Evolutionary conservation across 2,329 filamentous ascomycete genomes (phyloP).

Genomic region (Verticillium nonalfalfae): DNA sequence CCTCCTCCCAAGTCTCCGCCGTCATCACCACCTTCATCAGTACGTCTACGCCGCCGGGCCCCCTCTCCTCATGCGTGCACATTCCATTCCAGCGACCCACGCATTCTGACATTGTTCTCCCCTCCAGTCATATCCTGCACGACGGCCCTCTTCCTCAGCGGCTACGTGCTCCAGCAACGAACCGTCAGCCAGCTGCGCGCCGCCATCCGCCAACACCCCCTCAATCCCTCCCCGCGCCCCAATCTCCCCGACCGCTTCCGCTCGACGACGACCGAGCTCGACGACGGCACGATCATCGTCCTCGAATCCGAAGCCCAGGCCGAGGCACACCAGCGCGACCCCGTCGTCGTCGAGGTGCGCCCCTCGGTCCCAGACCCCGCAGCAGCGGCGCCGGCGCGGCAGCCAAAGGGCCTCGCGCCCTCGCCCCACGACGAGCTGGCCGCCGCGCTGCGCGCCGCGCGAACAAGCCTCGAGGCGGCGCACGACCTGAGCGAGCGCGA

Average conservation of each 20-base stretch:
- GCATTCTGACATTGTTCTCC: neutral
- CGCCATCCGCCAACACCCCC: conserved; percentile 53
- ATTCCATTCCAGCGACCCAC: conserved; percentile 3
- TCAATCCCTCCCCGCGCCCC: conserved; percentile 38
- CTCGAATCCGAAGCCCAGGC: conserved; percentile 27
- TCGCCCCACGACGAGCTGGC: conserved; percentile 18
- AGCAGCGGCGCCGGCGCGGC: conserved; percentile 10
- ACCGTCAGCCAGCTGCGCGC: conserved; percentile 71
- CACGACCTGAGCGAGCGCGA: conserved; percentile 11
- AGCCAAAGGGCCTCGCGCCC: neutral
- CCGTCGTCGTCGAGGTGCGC: conserved; percentile 27
- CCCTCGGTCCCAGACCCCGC: conserved; percentile 19
- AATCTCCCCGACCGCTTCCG: conserved; percentile 46
- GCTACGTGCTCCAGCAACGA: conserved; percentile 82
- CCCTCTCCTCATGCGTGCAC: conserved; percentile 5
- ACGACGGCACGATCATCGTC: conserved; percentile 37
- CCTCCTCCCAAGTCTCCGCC: conserved; percentile 64
- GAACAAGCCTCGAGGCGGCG: conserved; percentile 16
- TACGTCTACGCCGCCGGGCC: too few species aligned
- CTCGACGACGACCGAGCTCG: conserved; percentile 35
- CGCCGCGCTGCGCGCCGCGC: conserved; percentile 22
- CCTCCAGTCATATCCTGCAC: conserved; percentile 68
- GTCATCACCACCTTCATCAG: conserved; percentile 57
- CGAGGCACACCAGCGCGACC: conserved; percentile 16
- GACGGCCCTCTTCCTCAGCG: conserved; percentile 75